Evolutionary conservation across 306 rosid genomes (phyloP), one percentile per base, ranked within the genome.

Genomic region (Malus asiatica): DNA sequence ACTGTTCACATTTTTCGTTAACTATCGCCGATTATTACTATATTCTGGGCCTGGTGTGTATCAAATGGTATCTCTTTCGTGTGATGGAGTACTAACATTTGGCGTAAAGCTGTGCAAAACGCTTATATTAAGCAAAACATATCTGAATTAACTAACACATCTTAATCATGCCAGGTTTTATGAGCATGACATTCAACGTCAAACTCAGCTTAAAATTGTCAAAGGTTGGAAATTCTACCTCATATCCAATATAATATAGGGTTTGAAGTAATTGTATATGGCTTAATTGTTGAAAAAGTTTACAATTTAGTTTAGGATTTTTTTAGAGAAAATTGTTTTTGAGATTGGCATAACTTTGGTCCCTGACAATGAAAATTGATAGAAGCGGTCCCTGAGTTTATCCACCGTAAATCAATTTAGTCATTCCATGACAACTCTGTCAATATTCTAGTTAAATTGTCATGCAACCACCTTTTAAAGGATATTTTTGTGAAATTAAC

Each of bases 71-170:
- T 81, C 84, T 6, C 83, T 73, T 42, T 42, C 61, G 20, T 55
- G 76, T 85, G 86, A 84, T 69, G 78, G 83, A 81, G 45, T 42
- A 10, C 77, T 82, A 79, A 72, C 71, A 60, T 78, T 72, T 77
- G 82, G 66, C 40, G 62, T n/a, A 51, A 13, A 77, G 81, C 76
- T 71, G 66, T 68, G 75, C 2, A 68, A 57, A 76, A 76, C 10
- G 74, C 27, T 66, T 33, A 53, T 53, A n/a, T 58, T n/a, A 20
- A 20, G 29, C 29, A 58, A 27, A 61, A 4, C 20, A 58, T 61
- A 5, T 27, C 66, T 61, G 6, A 14, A 58, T 20, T 81, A 80
- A 78, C 45, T 42, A 42, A 42, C 45, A 42, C 11, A 42, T 42
- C 45, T 10, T 42, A 42, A 48, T 86, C 78, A 84, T 60, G 75